phyloP scores from a whole-genome alignment of 106 monocot genomes.

The Dendrobium nobile region DNA sequence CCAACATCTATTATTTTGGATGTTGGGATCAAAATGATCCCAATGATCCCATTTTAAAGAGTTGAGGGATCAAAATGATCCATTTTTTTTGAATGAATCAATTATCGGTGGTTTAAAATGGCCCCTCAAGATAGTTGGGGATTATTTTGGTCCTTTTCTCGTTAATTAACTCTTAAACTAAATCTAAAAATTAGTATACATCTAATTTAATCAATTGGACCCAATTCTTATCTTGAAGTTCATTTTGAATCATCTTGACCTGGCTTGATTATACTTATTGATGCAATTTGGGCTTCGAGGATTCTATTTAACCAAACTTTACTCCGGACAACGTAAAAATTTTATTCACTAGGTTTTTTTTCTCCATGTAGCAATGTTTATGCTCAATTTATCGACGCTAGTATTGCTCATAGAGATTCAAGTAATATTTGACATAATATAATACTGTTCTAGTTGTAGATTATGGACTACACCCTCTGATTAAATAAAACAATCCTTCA shows the following conservation, averaged over 20 bases:
- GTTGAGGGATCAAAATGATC: no score
- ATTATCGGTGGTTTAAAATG: no score
- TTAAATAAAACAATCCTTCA: conserved; percentile 2
- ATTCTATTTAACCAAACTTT: background rate
- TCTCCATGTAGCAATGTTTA: background rate
- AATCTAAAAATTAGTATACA: background rate
- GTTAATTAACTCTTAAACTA: background rate
- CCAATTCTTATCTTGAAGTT: background rate
- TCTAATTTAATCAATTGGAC: background rate
- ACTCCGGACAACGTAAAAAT: background rate
- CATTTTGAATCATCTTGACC: background rate
- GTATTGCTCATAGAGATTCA: background rate
- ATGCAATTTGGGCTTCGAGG: background rate
- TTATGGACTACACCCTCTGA: background rate
- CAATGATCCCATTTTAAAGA: no score
- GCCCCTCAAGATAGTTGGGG: no score
- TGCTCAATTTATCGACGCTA: background rate
- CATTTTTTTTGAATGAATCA: no score
- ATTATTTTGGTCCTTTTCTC: no score
- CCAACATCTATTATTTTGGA: no score
- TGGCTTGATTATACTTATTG: background rate
- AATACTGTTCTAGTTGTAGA: background rate
- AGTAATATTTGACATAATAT: background rate
- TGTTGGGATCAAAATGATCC: no score
- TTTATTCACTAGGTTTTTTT: background rate